Evolutionary conservation across 148 eudicot species (phyloP).

Genomic region (Vaccinium macrocarpon): DNA sequence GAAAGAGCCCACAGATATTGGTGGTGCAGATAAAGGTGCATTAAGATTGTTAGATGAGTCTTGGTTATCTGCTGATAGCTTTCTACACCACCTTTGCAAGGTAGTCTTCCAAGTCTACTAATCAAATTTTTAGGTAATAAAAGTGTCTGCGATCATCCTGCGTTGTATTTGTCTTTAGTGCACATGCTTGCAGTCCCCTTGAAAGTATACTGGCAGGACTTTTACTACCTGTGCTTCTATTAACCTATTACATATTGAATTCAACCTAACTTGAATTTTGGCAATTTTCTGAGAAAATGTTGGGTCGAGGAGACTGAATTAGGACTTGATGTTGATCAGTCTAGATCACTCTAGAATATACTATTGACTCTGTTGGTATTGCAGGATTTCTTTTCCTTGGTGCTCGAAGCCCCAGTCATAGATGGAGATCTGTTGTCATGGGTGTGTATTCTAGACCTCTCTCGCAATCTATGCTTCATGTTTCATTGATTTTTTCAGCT

Average conservation of each 20-base stretch:
- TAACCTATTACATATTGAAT: background rate
- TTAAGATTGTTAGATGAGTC: constrained; percentile 74
- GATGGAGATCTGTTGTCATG: constrained; percentile 93
- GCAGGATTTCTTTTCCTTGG: constrained; percentile 91
- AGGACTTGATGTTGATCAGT: background rate
- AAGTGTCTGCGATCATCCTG: background rate
- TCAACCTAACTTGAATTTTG: background rate
- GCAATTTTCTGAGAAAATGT: background rate
- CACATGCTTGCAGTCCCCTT: background rate
- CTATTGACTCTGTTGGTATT: constrained; percentile 17
- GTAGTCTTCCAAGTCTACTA: constrained; percentile 29
- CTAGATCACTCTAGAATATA: constrained; percentile 9
- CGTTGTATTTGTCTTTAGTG: background rate
- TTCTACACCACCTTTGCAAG: constrained; percentile 88
- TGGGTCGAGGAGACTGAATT: constrained; percentile 1
- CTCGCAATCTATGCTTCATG: background rate
- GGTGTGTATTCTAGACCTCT: constrained; percentile 50
- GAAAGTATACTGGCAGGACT: background rate
- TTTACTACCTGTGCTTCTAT: background rate
- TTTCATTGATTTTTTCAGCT: background rate
- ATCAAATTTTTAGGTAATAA: background rate
- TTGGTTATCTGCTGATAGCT: constrained; percentile 82
- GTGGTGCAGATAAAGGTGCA: constrained; percentile 40
- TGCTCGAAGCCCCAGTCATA: constrained; percentile 73
- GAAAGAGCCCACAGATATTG: constrained; percentile 40